Percentiles rank a stretch among this genome's conserved stretches.
Evolutionary conservation across 495 filamentous ascomycete species (phyloP).

Genomic region (Penicillium subrubescens): DNA sequence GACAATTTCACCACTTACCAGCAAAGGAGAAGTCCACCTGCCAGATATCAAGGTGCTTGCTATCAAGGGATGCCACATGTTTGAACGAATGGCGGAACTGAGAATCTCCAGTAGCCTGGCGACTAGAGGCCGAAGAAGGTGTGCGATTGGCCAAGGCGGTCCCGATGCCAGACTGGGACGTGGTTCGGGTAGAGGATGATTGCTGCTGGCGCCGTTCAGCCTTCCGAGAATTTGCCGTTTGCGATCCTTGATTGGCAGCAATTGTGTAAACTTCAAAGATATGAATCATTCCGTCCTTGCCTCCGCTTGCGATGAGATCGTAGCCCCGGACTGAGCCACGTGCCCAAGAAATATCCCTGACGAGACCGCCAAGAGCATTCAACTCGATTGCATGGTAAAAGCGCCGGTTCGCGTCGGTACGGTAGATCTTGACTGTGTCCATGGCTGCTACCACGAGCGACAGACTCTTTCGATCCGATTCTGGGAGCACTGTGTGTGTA

Average conservation of each 20-base stretch:
- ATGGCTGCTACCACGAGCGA: conserved; percentile 83
- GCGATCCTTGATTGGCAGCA: conserved; percentile 28
- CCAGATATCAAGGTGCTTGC: conserved; percentile 53
- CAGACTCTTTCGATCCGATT: conserved; percentile 71
- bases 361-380: conserved; percentile 66
- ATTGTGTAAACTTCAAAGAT: conserved; percentile 77
- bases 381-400: conserved; percentile 84
- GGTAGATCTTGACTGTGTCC: conserved; percentile 76
- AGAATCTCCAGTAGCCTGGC: conserved; percentile 35
- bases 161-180: conserved; percentile 53
- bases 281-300: conserved; percentile 85
- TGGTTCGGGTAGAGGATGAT: conserved; percentile 40
- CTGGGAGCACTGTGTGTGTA: conserved; percentile 73
- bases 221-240: conserved; percentile 34
- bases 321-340: conserved; percentile 82
- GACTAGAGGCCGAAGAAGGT: conserved; percentile 34
- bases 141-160: conserved; percentile 50
- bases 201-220: conserved; percentile 34
- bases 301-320: conserved; percentile 88
- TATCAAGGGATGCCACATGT: conserved; percentile 51
- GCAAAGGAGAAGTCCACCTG: conserved; percentile 52
- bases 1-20: conserved; percentile 30
- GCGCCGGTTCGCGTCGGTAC: conserved; percentile 65
- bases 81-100: conserved; percentile 50
- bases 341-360: conserved; percentile 94